Evolutionary conservation across 352 stramenopile species (phyloP).

Genomic region (Phytophthora podocarpi): DNA sequence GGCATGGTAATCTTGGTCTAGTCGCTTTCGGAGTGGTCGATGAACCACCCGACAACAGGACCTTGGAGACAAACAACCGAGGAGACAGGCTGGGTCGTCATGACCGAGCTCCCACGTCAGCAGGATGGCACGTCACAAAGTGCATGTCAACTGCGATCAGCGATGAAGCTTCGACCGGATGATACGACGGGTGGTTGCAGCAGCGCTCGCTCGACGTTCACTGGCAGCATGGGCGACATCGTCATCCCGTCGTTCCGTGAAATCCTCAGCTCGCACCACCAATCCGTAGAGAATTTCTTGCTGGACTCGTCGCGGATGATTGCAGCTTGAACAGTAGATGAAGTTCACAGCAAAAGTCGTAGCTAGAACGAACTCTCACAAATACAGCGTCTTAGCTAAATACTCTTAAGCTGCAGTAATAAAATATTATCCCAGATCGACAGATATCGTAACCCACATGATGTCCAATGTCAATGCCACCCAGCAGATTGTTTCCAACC

Average conservation of each 20-base stretch:
- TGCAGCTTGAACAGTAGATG: not conserved
- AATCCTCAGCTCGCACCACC: slow-evolving; percentile 23
- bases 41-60: not conserved
- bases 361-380: not conserved
- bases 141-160: slow-evolving; percentile 10
- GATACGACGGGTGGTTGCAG: not conserved
- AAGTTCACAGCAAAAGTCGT: no score
- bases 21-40: slow-evolving; percentile 17
- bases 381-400: no score
- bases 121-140: not conserved
- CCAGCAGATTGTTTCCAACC: no score
- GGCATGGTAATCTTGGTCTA: slow-evolving; percentile 17
- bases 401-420: no score
- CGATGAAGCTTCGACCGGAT: slow-evolving; percentile 19
- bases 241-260: slow-evolving; percentile 34
- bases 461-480: no score
- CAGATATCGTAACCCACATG: no score
- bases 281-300: slow-evolving; percentile 31
- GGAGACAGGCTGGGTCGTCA: slow-evolving; percentile 14
- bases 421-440: no score
- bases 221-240: slow-evolving; percentile 14
- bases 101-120: not conserved
- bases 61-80: slow-evolving; percentile 15
- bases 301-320: slow-evolving; percentile 19
- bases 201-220: slow-evolving; percentile 5